Conservation (phyloP, 1,284 basidiomycete genomes). For the Microbotryum violaceum region DNA sequence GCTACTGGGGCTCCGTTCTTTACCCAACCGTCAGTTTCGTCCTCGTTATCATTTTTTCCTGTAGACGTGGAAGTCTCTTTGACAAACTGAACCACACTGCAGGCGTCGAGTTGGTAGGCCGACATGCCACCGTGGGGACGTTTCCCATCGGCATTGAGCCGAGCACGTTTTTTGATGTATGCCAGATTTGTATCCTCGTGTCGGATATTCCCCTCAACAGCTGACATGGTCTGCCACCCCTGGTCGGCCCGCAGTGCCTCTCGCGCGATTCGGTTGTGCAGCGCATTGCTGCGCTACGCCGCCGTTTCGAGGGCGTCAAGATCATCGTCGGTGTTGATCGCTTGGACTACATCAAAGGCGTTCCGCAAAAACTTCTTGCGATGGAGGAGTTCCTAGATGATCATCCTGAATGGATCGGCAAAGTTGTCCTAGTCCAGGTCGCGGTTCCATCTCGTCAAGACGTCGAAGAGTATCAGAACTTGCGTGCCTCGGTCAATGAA, state of each 20-base stretch:
- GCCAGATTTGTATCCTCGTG: slow-evolving; percentile 18
- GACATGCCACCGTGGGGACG: slow-evolving; percentile 91
- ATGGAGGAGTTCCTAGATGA: slow-evolving; percentile 93
- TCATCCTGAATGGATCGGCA: slow-evolving; percentile 99
- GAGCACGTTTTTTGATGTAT: slow-evolving; percentile 71
- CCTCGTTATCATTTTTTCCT: no score
- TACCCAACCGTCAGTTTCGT: slow-evolving; percentile 69
- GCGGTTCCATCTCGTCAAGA: slow-evolving; percentile 96
- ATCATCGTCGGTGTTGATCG: slow-evolving; percentile 97
- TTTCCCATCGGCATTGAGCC: slow-evolving; percentile 99
- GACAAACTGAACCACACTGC: not conserved
- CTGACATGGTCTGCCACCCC: not conserved
- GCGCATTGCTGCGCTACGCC: slow-evolving; percentile 72
- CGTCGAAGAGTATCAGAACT: slow-evolving; percentile 97
- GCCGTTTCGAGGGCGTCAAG: slow-evolving; percentile 88
- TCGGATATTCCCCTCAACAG: no score
- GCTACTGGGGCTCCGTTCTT: slow-evolving; percentile 73
- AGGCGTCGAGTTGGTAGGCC: slow-evolving; percentile 80
- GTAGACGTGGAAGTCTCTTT: not conserved
- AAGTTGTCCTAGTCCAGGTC: slow-evolving; percentile 92
- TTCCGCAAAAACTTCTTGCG: slow-evolving; percentile 94
- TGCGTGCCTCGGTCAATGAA: slow-evolving; percentile 93
- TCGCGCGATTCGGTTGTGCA: slow-evolving; percentile 67
- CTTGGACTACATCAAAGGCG: slow-evolving; percentile 98
- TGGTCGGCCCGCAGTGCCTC: slow-evolving; percentile 52